phyloP scores from a whole-genome alignment of 495 filamentous ascomycete genomes.

The Monascus purpureus region DNA sequence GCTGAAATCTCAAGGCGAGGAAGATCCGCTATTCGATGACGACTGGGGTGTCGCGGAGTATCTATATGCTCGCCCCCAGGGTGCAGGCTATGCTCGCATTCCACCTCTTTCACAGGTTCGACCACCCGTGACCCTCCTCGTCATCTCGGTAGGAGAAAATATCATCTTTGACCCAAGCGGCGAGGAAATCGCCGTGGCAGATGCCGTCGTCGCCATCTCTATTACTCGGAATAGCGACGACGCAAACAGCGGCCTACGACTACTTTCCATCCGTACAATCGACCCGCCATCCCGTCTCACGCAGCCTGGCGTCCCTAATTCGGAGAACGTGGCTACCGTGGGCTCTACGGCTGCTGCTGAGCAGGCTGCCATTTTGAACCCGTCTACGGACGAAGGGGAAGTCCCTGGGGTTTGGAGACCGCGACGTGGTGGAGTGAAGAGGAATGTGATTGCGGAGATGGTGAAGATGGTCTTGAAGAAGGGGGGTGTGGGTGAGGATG shows the following conservation, averaged over 20 bases:
- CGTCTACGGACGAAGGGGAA: constrained; percentile 32
- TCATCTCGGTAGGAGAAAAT: constrained; percentile 72
- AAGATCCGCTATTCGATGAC: constrained; percentile 96
- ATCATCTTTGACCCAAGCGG: constrained; percentile 86
- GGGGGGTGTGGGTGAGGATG: constrained; percentile 74
- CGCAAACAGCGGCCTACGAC: constrained; percentile 19
- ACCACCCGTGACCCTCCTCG: constrained; percentile 79
- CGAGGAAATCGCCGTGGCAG: constrained; percentile 86
- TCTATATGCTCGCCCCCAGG: constrained; percentile 49
- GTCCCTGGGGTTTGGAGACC: constrained; percentile 68
- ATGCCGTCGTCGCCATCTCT: constrained; percentile 71
- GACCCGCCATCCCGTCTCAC: constrained; percentile 60
- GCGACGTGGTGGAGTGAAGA: constrained; percentile 59
- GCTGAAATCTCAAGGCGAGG: constrained; percentile 69
- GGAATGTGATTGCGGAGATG: constrained; percentile 50
- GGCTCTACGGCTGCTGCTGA: constrained; percentile 21
- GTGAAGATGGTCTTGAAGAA: constrained; percentile 48
- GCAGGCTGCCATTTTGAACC: constrained; percentile 12
- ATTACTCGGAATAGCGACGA: constrained; percentile 25
- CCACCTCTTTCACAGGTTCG: constrained; percentile 19
- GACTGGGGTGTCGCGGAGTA: constrained; percentile 78
- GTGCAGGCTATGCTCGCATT: constrained; percentile 1
- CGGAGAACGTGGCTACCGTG: constrained; percentile 50
- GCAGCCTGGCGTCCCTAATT: constrained; percentile 53
- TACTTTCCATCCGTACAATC: constrained; percentile 53